Evolutionary conservation across 495 filamentous ascomycete genomes (phyloP), one percentile per base, ranked within the genome.

Genomic region (Hyaloscypha finlandica): DNA sequence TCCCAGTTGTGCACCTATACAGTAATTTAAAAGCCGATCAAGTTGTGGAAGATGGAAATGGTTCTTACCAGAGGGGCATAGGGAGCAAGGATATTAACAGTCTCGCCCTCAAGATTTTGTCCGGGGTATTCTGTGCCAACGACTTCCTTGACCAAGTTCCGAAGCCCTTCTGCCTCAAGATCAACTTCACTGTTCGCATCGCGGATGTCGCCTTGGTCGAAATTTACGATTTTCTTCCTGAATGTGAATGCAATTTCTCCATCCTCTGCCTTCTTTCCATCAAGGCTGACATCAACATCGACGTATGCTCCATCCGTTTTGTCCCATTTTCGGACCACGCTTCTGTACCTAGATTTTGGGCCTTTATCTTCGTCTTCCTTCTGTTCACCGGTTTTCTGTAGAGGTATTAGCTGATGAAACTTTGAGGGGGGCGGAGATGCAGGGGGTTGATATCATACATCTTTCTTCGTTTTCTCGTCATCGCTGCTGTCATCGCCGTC

Each of bases 321-420:
- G 20, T 56, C 4, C 22, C 22, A 56, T 30, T 29, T 56, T 14
- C 53, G 8, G 22, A 56, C 30, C 1, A 56, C 30, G 16, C 30
- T 56, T 32, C 53, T 4, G 53, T 54, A 54, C 25, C 51, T 54
- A 54, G 51, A 54, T 54, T 54, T 54, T 54, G 51, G 51, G 8
- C n/a, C 51, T 29, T n/a, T 54, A 8, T n/a, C 25, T 6, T 54
- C 25, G 16, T n/a, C 51, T 54, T n/a, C 6, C 16, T 54, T 29
- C 51, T 54, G 8, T 14, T 29, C 51, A 54, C 6, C 51, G 8
- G n/a, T 4, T 20, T 54, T 54, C 51, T 54, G 35, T 16, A n/a
- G 19, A 20, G 51, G 19, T 3, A 16, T 54, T 54, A n/a, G 25
- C n/a, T 11, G 35, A 37, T 37, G 35, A 37, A 37, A 37, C 6